These are phyloP conservation scores for Ustilago crameri DNA, from an alignment of 1,284 basidiomycete genomes.

Conservation along the genomic window DNA sequence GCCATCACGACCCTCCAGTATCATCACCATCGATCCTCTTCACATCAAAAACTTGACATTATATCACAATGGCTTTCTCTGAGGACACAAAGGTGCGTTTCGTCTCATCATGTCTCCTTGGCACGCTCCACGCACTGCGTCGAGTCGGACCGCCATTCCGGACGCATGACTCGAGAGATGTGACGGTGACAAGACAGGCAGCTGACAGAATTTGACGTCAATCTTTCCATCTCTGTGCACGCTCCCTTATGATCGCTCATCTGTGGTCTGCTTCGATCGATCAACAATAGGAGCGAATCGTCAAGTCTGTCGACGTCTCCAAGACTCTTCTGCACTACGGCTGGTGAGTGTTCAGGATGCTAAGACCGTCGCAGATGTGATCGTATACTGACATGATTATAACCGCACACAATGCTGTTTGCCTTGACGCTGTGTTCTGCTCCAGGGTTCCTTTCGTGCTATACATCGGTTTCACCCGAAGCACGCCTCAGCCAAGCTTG, in stretches of 20 bases:
- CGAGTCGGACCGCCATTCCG: too few relatives aligned
- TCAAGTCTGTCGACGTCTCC: slow-evolving; percentile 61
- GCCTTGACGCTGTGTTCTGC: neutral
- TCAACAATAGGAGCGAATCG: slow-evolving; percentile 58
- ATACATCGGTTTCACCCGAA: slow-evolving; percentile 65
- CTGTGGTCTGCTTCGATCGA: neutral
- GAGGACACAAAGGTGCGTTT: slow-evolving; percentile 64
- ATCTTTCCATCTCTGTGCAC: neutral
- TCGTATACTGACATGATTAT: neutral
- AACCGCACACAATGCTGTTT: neutral
- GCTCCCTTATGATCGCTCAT: neutral
- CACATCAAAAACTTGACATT: slow-evolving; percentile 2
- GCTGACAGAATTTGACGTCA: neutral
- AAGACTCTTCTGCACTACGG: slow-evolving; percentile 65
- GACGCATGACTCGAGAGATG: too few relatives aligned
- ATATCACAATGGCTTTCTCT: slow-evolving; percentile 56
- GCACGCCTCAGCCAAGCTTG: slow-evolving; percentile 63
- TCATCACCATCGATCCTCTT: slow-evolving; percentile 1
- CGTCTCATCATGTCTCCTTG: neutral
- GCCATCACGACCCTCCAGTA: neutral
- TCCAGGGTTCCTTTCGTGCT: slow-evolving; percentile 66
- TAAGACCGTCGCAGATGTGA: neutral
- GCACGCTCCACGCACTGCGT: too few relatives aligned
- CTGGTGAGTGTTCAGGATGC: slow-evolving; percentile 48
- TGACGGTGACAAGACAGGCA: too few relatives aligned